phyloP scores from a whole-genome alignment of 202 grass and related monocot species.

The Digitaria exilis region DNA sequence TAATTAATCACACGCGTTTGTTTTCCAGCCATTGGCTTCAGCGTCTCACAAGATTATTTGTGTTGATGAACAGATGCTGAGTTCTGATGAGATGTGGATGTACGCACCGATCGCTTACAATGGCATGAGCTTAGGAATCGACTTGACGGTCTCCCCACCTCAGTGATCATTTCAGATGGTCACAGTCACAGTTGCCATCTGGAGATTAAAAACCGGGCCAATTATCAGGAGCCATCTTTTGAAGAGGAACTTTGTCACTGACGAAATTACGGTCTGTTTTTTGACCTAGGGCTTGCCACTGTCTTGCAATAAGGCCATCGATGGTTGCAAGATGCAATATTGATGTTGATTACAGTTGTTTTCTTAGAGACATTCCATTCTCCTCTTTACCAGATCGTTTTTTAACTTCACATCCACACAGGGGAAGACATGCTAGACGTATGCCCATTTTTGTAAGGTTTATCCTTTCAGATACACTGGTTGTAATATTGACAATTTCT shows the following conservation, averaged over 20 bases:
- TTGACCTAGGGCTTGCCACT: not conserved
- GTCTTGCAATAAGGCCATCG: not conserved
- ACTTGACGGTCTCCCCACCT: constrained; percentile 58
- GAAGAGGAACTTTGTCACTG: not conserved
- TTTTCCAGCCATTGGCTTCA: not conserved
- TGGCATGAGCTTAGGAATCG: constrained; percentile 78
- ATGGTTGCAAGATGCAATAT: constrained; percentile 16
- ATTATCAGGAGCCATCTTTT: not conserved
- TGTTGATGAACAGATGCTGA: constrained; percentile 59
- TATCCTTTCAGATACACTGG: not conserved
- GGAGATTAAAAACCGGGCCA: not conserved
- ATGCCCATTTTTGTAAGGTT: constrained; percentile 5
- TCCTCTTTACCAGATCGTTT: not conserved
- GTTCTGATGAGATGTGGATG: constrained; percentile 88
- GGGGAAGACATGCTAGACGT: not conserved
- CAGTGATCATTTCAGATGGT: constrained; percentile 30
- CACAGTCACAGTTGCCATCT: not conserved
- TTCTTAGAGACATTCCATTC: not conserved
- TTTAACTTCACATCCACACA: not conserved
- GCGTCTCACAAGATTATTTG: constrained; percentile 14
- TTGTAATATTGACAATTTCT: not conserved
- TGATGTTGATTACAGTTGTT: not conserved
- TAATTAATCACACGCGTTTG: not conserved
- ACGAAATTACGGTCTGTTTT: not conserved
- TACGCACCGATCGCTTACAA: constrained; percentile 83